phyloP scores from a whole-genome alignment of 179 eudicot species.

The Actinidia arguta region DNA sequence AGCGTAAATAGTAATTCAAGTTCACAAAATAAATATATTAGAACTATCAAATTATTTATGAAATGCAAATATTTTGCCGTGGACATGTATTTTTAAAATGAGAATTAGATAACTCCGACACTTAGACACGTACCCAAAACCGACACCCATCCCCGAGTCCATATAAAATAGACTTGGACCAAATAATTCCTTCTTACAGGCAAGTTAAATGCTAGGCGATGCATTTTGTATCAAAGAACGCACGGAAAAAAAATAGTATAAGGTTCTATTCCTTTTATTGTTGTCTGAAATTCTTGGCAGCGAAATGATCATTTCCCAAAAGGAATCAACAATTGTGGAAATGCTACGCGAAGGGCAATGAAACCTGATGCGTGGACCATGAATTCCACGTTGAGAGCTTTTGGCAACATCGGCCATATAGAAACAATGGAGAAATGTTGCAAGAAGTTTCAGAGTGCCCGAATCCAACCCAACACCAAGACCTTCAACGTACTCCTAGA shows the following conservation, averaged over 20 bases:
- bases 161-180: neutral
- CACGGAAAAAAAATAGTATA: neutral
- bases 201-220: neutral
- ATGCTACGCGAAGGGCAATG: conserved; percentile 71
- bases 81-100: too few species aligned
- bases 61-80: too few species aligned
- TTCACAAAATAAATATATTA: too few species aligned
- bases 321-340: conserved; percentile 76
- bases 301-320: conserved; percentile 25
- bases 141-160: too few species aligned
- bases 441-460: conserved; percentile 80
- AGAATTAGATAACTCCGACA: too few species aligned
- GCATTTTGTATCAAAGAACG: neutral
- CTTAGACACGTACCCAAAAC: too few species aligned
- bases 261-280: neutral
- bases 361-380: conserved; percentile 93
- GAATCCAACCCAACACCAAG: conserved; percentile 79
- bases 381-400: conserved; percentile 91
- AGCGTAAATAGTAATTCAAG: too few species aligned
- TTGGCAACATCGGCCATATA: conserved; percentile 85
- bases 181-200: neutral
- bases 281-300: neutral
- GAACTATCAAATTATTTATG: too few species aligned
- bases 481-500: conserved; percentile 88
- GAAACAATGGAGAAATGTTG: conserved; percentile 96